Base-by-base conservation (phyloP, 306 rosid species). In the Lablab purpureus region DNA sequence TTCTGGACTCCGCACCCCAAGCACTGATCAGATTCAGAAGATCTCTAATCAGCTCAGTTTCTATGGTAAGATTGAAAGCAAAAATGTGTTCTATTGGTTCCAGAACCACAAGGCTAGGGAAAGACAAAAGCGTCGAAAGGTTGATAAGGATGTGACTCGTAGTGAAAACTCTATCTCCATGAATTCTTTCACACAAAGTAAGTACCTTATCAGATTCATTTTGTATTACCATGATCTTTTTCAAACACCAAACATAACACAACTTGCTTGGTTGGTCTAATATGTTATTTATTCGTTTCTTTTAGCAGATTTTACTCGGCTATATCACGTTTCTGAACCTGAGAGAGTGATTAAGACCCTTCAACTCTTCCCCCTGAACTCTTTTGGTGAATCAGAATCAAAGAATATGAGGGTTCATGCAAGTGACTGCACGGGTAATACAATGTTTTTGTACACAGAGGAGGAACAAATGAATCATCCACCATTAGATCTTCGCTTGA, bases 61-160 rank as follows among this genome's bases (percentile, higher is more conserved):
- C 84, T 95, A 95, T 77, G 99, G 99, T 5, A 89, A 93, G 88
- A 93, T 95, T 73, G 99, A 95, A 90, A 95, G 98, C 90, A 95
- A 92, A 89, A 95, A 95, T 64, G 99, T 95, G 0, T 95, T 95
- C 51, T 95, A 95, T 82, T 95, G 99, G 99, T 95, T 93, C 68
- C 99, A 95, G 82, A 95, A 95, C 75, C 99, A 95, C 80, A 95
- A 92, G 83, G 99, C 99, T 30, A 88, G 99, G 37, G 97, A 95
- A 73, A 80, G 97, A 73, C 98, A 91, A 50, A 92, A 92, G 79
- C 97, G 97, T 23, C 96, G 97, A 7, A 91, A 81, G 84, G 81
- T 90, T 65, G 73, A 88, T 5, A 66, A 68, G 14, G 78, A 80
- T 37, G 59, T 75, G 17, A 8, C 36, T 71, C 80, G 52, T 52